phyloP scores from a whole-genome alignment of 345 rosid species.

The Viola odorata region DNA sequence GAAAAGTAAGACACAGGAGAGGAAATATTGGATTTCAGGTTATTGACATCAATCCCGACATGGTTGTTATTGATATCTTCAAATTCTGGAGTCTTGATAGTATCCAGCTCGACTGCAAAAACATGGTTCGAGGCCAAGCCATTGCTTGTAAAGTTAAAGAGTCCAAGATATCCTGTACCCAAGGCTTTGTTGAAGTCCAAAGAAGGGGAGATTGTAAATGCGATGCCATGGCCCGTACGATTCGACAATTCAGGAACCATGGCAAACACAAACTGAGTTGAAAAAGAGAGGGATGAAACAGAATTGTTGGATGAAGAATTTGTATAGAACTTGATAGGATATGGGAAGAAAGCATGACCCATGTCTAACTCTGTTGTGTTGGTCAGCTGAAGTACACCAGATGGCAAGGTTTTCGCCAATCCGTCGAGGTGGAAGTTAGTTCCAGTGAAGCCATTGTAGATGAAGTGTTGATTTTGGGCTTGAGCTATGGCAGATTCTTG shows the following conservation, averaged over 20 bases:
- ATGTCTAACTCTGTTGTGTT: constrained; percentile 22
- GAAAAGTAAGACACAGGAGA: constrained; percentile 4
- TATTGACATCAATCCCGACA: constrained; percentile 14
- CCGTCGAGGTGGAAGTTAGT: constrained; percentile 31
- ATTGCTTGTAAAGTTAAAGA: constrained; percentile 7
- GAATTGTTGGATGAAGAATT: constrained; percentile 8
- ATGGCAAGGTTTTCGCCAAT: constrained; percentile 22
- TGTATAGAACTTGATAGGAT: constrained; percentile 19
- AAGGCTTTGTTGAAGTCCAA: background rate
- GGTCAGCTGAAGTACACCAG: constrained; percentile 45
- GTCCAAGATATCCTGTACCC: constrained; percentile 12
- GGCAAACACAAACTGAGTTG: constrained; percentile 12
- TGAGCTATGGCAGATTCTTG: constrained; percentile 8
- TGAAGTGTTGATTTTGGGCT: constrained; percentile 25
- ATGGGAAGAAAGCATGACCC: constrained; percentile 41
- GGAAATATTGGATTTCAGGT: background rate
- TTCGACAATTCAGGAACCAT: background rate
- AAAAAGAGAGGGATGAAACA: constrained; percentile 12
- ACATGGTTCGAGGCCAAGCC: constrained; percentile 10
- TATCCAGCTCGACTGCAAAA: constrained; percentile 16
- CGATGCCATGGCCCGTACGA: constrained; percentile 16
- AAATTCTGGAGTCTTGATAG: background rate
- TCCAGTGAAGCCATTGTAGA: constrained; percentile 32
- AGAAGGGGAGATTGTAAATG: constrained; percentile 16
- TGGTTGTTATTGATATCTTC: constrained; percentile 10